Conservation (phyloP, 148 eudicot species). For the Diospyros kaki region DNA sequence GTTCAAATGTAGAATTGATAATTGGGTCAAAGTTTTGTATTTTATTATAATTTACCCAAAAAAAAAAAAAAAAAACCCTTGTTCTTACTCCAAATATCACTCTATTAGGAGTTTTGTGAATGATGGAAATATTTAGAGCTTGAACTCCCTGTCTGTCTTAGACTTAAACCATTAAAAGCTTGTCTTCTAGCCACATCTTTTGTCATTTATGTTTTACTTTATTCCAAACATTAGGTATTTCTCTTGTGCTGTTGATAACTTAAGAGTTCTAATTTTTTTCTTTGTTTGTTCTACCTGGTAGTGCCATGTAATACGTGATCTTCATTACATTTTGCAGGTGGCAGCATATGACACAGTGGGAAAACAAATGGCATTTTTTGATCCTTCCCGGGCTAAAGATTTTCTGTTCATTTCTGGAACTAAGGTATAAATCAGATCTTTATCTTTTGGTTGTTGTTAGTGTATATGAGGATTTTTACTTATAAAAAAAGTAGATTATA, state of each 20-base stretch:
- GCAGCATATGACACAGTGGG: conserved; percentile 77
- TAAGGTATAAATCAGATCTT: conserved; percentile 39
- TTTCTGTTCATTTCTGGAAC: conserved; percentile 87
- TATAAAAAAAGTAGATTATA: not conserved
- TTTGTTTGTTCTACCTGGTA: not conserved
- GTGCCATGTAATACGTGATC: not conserved
- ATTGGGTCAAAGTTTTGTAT: too few species aligned
- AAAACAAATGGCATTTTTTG: conserved; percentile 73
- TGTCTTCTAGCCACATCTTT: not conserved
- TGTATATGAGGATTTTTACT: not conserved
- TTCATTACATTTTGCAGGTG: conserved; percentile 40
- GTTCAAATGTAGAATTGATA: too few species aligned
- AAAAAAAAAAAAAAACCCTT: not conserved
- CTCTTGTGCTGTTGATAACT: not conserved
- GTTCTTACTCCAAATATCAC: not conserved
- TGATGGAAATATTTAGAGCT: too few species aligned
- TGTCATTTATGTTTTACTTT: not conserved
- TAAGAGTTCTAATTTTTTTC: not conserved
- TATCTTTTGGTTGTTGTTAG: not conserved
- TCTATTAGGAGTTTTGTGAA: not conserved
- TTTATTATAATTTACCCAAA: not conserved
- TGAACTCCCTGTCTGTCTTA: not conserved
- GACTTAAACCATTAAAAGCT: not conserved
- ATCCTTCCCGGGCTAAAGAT: conserved; percentile 79
- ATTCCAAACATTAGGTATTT: not conserved